These are phyloP conservation scores for Lepidopterella palustris DNA, from an alignment of 495 filamentous ascomycete genomes.

Conservation along the genomic window DNA sequence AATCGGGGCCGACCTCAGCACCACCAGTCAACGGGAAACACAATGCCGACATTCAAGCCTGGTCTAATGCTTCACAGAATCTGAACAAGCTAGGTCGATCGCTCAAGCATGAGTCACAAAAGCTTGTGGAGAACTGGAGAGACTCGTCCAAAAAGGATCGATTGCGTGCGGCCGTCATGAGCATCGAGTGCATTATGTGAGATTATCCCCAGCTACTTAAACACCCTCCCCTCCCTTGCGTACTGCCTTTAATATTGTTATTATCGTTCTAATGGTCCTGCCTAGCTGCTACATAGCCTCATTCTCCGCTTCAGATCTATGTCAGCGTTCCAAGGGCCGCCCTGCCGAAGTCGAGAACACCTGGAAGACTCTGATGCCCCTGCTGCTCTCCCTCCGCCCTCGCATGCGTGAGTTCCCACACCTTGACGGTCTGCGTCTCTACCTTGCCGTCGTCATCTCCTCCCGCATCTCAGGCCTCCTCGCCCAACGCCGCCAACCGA, in stretches of 20 bases:
- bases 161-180: slow-evolving; percentile 19
- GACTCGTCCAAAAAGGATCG: slow-evolving; percentile 9
- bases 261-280: not conserved
- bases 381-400: slow-evolving; percentile 8
- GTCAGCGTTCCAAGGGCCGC: slow-evolving; percentile 5
- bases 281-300: slow-evolving; percentile 23
- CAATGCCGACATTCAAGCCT: slow-evolving; percentile 12
- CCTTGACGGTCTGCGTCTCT: slow-evolving; percentile 21
- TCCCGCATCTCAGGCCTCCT: slow-evolving; percentile 14
- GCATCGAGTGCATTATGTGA: slow-evolving; percentile 27
- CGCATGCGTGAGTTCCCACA: slow-evolving; percentile 14
- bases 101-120: slow-evolving; percentile 22
- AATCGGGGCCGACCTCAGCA: slow-evolving; percentile 19
- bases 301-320: slow-evolving; percentile 13
- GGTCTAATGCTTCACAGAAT: slow-evolving; percentile 7
- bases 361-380: slow-evolving; percentile 24
- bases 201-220: not conserved
- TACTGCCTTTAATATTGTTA: not conserved
- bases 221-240: not conserved
- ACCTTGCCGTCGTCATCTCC: slow-evolving; percentile 18
- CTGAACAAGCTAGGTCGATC: slow-evolving; percentile 19
- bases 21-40: slow-evolving; percentile 13
- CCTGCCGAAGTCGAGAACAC: slow-evolving; percentile 14
- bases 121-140: slow-evolving; percentile 10
- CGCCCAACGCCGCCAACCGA: not conserved